phyloP scores from a whole-genome alignment of 2,329 filamentous ascomycete species.

The Aspergillus arachidicola region DNA sequence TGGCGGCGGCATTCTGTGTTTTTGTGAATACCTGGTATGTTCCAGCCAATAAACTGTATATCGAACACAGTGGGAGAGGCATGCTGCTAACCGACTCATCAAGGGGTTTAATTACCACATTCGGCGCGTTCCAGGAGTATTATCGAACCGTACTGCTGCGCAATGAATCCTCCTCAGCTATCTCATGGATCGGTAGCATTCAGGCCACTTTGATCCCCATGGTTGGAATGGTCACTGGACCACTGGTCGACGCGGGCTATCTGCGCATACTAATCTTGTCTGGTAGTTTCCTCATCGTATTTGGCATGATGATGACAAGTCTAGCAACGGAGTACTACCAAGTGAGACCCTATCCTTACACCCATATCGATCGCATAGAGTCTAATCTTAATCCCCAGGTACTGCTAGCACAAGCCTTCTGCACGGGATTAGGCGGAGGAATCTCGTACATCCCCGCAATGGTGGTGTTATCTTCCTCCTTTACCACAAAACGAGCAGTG shows the following conservation, averaged over 20 bases:
- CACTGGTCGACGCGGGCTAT: constrained; percentile 52
- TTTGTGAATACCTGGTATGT: constrained; percentile 39
- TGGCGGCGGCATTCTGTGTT: constrained; percentile 34
- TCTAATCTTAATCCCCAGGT: constrained; percentile 32
- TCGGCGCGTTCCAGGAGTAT: constrained; percentile 53
- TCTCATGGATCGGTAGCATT: constrained; percentile 53
- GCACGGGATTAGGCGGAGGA: constrained; percentile 34
- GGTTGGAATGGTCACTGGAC: constrained; percentile 52
- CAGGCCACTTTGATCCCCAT: constrained; percentile 52
- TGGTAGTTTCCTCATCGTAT: constrained; percentile 44
- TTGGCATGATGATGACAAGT: constrained; percentile 36
- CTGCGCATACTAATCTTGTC: constrained; percentile 42
- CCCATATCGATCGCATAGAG: background rate
- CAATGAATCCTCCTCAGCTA: constrained; percentile 41
- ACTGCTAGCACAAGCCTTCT: constrained; percentile 49
- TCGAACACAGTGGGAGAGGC: background rate
- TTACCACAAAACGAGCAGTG: constrained; percentile 53
- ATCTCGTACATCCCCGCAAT: constrained; percentile 36
- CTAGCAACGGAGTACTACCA: constrained; percentile 33
- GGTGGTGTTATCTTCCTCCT: constrained; percentile 33
- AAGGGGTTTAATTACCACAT: constrained; percentile 49
- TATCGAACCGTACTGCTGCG: constrained; percentile 45
- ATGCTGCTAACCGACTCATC: background rate
- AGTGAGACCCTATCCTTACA: constrained; percentile 11
- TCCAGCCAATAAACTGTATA: background rate